Conservation (phyloP, 1,284 basidiomycete genomes). For the Rhodotorula sp. region DNA sequence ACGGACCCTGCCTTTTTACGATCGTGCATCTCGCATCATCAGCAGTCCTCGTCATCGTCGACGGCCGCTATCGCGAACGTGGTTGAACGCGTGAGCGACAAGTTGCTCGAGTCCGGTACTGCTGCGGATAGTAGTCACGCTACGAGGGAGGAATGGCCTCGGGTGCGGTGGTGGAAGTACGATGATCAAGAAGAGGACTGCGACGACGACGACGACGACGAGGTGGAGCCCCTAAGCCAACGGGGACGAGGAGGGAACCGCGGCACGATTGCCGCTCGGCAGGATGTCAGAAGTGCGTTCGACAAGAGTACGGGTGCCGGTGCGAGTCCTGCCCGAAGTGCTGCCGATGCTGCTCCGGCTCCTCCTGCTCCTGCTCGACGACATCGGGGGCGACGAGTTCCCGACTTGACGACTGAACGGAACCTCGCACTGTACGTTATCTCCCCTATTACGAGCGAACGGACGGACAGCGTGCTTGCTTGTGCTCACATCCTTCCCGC, state of each 20-base stretch:
- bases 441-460: no score
- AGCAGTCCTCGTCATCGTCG: neutral
- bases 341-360: no score
- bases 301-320: no score
- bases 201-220: no score
- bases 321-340: no score
- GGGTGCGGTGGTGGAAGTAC: neutral
- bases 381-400: neutral
- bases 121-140: neutral
- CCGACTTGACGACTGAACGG: constrained; percentile 11
- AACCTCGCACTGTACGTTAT: constrained; percentile 24
- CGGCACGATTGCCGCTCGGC: neutral
- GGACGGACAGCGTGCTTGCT: neutral
- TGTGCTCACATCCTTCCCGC: no score
- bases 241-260: no score
- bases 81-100: constrained; percentile 7
- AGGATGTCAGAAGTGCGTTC: no score
- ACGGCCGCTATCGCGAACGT: neutral
- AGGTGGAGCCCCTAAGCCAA: no score
- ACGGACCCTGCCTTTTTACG: constrained; percentile 33
- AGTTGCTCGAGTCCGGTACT: constrained; percentile 6
- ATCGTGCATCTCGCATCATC: constrained; percentile 42
- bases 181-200: no score
- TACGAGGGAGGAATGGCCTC: neutral
- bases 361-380: no score